phyloP scores from a whole-genome alignment of 2,329 filamentous ascomycete species.

The Epichloe festucae region DNA sequence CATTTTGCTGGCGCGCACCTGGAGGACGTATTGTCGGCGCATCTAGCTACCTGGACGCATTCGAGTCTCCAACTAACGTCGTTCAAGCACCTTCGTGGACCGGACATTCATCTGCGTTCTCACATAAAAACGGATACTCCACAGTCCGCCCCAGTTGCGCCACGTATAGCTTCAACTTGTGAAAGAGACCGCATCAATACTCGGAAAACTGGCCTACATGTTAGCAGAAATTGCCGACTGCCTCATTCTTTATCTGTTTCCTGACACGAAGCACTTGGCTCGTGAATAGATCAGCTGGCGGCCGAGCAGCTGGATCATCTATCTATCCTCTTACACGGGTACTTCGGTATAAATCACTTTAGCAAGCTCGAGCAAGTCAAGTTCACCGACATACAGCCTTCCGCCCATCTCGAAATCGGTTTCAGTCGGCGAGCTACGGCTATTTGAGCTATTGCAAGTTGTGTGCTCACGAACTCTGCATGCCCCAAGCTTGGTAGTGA shows the following conservation, averaged over 20 bases:
- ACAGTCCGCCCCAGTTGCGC: not conserved
- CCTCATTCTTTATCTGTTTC: not conserved
- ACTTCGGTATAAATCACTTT: not conserved
- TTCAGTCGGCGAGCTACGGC: not conserved
- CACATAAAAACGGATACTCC: not conserved
- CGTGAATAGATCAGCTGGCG: not conserved
- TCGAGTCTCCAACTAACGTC: not conserved
- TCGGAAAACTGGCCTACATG: not conserved
- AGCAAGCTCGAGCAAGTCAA: not conserved
- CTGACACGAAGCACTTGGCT: not conserved
- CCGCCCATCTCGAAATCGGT: not conserved
- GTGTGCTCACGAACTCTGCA: not conserved
- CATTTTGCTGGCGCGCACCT: not conserved
- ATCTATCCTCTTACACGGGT: not conserved
- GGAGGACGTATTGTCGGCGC: not conserved
- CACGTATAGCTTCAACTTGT: constrained; percentile 3
- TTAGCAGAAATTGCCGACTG: not conserved
- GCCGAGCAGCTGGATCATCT: not conserved
- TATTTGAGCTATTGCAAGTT: not conserved
- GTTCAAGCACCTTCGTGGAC: not conserved
- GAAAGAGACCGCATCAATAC: not conserved
- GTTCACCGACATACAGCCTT: not conserved
- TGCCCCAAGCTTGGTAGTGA: not conserved
- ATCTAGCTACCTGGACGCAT: not conserved
- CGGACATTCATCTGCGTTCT: not conserved